These are phyloP conservation scores for Inonotus hispidus DNA, from an alignment of 1,284 basidiomycete species.

Conservation along the genomic window DNA sequence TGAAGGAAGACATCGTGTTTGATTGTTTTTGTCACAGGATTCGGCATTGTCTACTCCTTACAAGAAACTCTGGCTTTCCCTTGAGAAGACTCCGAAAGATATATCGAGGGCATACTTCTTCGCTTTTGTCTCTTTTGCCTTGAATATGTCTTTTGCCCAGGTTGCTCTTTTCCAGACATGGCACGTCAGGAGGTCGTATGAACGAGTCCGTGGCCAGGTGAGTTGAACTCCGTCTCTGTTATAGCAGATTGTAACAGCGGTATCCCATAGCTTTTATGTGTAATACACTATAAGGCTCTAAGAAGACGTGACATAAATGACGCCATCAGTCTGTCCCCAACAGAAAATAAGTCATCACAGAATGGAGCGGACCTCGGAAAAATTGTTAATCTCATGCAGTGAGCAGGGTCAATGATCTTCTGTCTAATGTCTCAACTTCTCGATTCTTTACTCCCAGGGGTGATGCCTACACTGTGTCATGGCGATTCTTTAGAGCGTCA, in stretches of 20 bases:
- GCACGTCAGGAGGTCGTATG: conserved; percentile 61
- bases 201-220: conserved; percentile 52
- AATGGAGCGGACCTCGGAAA: conserved; percentile 59
- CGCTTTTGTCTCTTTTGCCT: conserved; percentile 60
- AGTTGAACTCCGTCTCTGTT: neutral
- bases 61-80: conserved; percentile 48
- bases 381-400: conserved; percentile 72
- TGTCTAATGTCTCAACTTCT: neutral
- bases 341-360: conserved; percentile 35
- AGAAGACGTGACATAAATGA: conserved; percentile 59
- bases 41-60: conserved; percentile 57
- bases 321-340: conserved; percentile 31
- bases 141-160: conserved; percentile 65
- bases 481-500: conserved; percentile 68
- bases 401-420: conserved; percentile 23
- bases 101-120: conserved; percentile 61
- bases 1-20: neutral
- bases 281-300: conserved; percentile 64
- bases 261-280: conserved; percentile 54
- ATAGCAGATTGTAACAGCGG: neutral
- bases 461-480: conserved; percentile 64
- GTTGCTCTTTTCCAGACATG: conserved; percentile 60
- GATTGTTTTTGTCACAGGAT: conserved; percentile 36
- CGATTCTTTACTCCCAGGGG: conserved; percentile 38
- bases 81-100: conserved; percentile 40